These are phyloP conservation scores for Colletotrichum tabaci DNA, from an alignment of 2,329 filamentous ascomycete species.

Conservation along the genomic window DNA sequence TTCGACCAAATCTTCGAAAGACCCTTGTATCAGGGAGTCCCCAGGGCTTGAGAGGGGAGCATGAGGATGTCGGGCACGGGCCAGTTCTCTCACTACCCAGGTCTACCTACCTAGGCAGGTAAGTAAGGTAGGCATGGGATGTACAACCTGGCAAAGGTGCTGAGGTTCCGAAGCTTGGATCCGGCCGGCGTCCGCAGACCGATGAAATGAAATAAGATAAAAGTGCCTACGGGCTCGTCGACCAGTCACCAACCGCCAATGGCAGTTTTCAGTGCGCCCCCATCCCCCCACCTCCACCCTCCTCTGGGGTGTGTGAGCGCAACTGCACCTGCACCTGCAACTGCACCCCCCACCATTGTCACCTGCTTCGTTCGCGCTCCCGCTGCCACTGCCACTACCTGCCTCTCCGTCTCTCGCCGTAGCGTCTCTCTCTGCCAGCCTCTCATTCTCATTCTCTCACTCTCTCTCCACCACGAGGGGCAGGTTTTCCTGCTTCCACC, in stretches of 20 bases:
- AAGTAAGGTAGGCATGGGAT: too few species aligned
- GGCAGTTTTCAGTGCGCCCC: conserved; percentile 16
- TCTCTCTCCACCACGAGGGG: conserved; percentile 39
- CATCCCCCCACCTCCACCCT: conserved; percentile 19
- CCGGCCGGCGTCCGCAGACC: conserved; percentile 19
- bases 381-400: conserved; percentile 5
- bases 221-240: conserved; percentile 16
- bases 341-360: conserved; percentile 35
- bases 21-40: conserved; percentile 10
- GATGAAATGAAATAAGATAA: conserved; percentile 14
- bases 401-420: conserved; percentile 14
- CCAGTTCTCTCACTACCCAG: conserved; percentile 5
- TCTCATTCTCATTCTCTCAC: not conserved
- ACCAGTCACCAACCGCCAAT: conserved; percentile 32
- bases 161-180: conserved; percentile 22
- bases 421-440: conserved; percentile 23
- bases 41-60: not conserved
- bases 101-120: too few species aligned
- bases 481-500: conserved; percentile 36
- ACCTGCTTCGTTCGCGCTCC: conserved; percentile 26
- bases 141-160: not conserved
- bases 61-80: conserved; percentile 15
- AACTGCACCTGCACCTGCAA: too few species aligned
- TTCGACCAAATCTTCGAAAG: not conserved
- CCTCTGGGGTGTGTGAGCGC: conserved; percentile 18